These are phyloP conservation scores for Hansenula sp. DNA, from an alignment of 1,139 yeast species.

Conservation along the genomic window DNA sequence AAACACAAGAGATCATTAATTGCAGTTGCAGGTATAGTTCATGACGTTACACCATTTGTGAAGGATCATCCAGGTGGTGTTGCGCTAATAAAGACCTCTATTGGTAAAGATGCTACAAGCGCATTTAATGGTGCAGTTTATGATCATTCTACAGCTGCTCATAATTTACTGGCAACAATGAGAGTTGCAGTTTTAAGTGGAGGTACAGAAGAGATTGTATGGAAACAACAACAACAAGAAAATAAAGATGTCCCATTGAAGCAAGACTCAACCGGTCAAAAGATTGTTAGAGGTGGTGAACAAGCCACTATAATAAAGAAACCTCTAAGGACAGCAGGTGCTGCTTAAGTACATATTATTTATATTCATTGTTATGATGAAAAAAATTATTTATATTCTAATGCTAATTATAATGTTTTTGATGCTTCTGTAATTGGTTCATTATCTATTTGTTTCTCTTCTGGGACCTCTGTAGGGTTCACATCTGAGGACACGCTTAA, in stretches of 20 bases:
- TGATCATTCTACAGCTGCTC: slow-evolving; percentile 70
- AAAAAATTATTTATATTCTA: too few species aligned
- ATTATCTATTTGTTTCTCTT: neutral
- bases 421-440: neutral
- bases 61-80: slow-evolving; percentile 73
- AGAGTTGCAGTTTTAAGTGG: slow-evolving; percentile 70
- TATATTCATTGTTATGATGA: too few species aligned
- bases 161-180: slow-evolving; percentile 69
- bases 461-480: neutral
- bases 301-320: slow-evolving; percentile 41
- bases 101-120: slow-evolving; percentile 67
- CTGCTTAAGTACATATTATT: slow-evolving; percentile 13
- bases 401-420: neutral
- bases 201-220: slow-evolving; percentile 79
- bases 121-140: slow-evolving; percentile 77
- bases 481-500: neutral
- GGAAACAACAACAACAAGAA: slow-evolving; percentile 61
- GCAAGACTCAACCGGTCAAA: slow-evolving; percentile 44
- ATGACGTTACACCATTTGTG: slow-evolving; percentile 69
- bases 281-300: slow-evolving; percentile 54
- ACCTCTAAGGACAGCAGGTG: slow-evolving; percentile 23
- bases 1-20: slow-evolving; percentile 34
- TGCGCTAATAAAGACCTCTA: slow-evolving; percentile 54
- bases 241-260: slow-evolving; percentile 50
- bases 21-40: slow-evolving; percentile 55